A percentile compares a stretch with the other conserved stretches of the same genome.
These are phyloP conservation scores for Euryodendron excelsum DNA, from an alignment of 148 eudicot species.

Conservation along the genomic window DNA sequence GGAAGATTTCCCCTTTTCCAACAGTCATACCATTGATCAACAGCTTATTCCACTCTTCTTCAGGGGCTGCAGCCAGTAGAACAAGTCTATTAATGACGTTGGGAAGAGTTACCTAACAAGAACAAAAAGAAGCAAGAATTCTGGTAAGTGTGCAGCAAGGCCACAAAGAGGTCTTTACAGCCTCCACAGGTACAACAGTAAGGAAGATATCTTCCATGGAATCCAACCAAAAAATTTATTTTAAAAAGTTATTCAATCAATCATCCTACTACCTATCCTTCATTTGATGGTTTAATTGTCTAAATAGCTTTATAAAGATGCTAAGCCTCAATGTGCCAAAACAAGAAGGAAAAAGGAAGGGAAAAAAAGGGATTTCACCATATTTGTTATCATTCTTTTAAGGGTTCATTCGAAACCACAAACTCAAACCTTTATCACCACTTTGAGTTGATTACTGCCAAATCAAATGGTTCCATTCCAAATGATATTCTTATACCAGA, in stretches of 20 bases:
- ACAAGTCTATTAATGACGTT: slow-evolving; percentile 5
- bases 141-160: neutral
- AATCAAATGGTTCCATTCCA: neutral
- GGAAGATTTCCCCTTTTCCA: slow-evolving; percentile 75
- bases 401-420: neutral
- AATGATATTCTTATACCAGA: neutral
- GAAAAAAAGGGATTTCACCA: neutral
- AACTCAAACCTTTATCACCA: neutral
- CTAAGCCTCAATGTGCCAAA: neutral
- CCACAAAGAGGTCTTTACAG: neutral
- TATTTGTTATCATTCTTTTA: neutral
- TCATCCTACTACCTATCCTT: neutral
- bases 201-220: no score
- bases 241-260: neutral
- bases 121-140: neutral
- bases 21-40: slow-evolving; percentile 64
- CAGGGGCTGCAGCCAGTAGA: slow-evolving; percentile 61
- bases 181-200: no score
- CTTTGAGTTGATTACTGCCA: neutral
- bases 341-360: no score
- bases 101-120: neutral
- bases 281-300: neutral
- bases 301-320: neutral
- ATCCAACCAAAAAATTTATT: neutral
- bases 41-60: slow-evolving; percentile 74